Base-by-base conservation (phyloP, 768 basidiomycete genomes). In the Guyanaporus albipodus region DNA sequence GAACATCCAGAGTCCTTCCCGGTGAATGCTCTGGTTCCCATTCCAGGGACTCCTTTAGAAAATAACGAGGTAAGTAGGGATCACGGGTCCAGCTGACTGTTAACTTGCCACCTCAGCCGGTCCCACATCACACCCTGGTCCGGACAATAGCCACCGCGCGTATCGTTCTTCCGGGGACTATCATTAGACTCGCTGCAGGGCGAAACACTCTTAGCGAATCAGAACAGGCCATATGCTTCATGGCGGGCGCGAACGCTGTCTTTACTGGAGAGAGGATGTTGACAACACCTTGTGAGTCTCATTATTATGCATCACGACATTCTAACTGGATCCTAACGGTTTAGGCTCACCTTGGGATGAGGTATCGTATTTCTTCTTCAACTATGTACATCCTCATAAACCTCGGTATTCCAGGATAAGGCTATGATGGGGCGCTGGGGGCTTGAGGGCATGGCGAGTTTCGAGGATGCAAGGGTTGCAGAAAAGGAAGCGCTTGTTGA, bases 1-100 rank as follows among this genome's bases (percentile, higher is more conserved):
- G 89, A 94, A 64, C 91, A 97, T 59, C 95, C 95, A n/a, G 95
- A 98, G 66, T 94, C 91, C 5, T 98, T 98, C 75, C 95, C 95
- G 1, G 94, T 98, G 50, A 98, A 98, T 66, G 94, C 95, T 12
- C 76, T 98, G 46, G 95, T 98, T 2, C 93, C 95, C 12, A 97
- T 98, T 51, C 76, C 85, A 54, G 95, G 95, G 28, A 98, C 95
- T 6, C 95, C 95, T 11, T 70, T 98, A 37, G 93, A 93, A 67
- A 72, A 77, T 49, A 98, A 98, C 60, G 87, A 94, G 67, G 92
- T 85, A 57, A 72, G 59, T 41, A 27, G 14, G 29, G 18, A 21
- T 42, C 29, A 33, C 14, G n/a, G 18, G 38, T 37, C 14, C 12
- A 22, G 21, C 46, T 42, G n/a, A n/a, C 7, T 27, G 31, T 53